Evolutionary conservation across 441 rosid species (phyloP), one percentile per base, ranked within the genome.

Genomic region (Arabidopsis lyrata): DNA sequence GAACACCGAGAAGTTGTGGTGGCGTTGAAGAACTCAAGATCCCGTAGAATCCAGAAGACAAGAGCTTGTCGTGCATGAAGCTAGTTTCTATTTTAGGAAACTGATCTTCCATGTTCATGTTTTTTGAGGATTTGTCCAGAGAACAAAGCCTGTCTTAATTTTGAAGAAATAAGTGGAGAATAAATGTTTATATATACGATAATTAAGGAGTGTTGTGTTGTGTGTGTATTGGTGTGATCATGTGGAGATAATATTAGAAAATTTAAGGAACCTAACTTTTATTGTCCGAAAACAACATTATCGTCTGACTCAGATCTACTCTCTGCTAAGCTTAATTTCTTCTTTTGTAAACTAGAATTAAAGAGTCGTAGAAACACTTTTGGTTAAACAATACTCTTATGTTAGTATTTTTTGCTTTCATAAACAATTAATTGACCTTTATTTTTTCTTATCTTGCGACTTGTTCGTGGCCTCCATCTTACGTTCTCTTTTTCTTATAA

Each of bases 31-130:
- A 72, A 66, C 68, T 72, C 53, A 77, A 66, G 73, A 77, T 34
- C 52, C 83, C 83, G 67, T 81, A 77, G 63, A 82, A 77, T 47
- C 80, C 81, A 76, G 85, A 78, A 14, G 87, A 76, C 35, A 81
- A 66, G 78, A 76, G 76, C 55, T 70, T 70, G 79, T 83, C 87
- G 77, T 65, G 78, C 78, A 77, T 65, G 68, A 82, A 85, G 69
- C 68, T 66, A 77, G 70, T 83, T 82, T 84, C 89, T 74, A 78
- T 76, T 85, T 84, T 82, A 3, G 87, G 89, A 86, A 87, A 74
- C 73, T 81, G 86, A 64, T 81, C 82, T 65, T 81, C 87, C 87
- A 79, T 78, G 45, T 56, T 71, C 66, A 55, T 66, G 57, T 15
- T 72, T 41, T 14, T 31, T 58, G 14, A 55, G 48, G 32, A 22